Conservation (phyloP, 140 eudicot genomes). For the Ambrosia hybrid region DNA sequence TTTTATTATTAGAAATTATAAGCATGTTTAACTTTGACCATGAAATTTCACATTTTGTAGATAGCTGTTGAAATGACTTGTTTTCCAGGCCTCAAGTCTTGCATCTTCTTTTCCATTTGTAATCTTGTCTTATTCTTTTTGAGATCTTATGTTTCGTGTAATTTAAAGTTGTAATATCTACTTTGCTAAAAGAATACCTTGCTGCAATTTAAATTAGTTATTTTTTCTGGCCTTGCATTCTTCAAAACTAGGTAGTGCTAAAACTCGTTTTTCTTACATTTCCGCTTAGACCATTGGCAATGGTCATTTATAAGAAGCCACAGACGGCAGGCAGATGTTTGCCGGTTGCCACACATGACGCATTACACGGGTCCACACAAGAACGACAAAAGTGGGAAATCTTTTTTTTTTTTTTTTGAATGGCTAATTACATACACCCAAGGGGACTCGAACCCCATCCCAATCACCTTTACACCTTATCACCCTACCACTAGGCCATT, state of each 20-base stretch:
- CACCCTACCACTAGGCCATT: no score
- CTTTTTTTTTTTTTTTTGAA: no score
- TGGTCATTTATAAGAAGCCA: no score
- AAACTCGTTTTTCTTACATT: no score
- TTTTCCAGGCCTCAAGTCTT: constrained; percentile 29
- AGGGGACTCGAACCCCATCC: no score
- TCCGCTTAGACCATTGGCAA: no score
- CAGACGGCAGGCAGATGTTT: no score
- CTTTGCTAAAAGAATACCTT: constrained; percentile 39
- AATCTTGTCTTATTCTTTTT: constrained; percentile 26
- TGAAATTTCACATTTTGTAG: constrained; percentile 30
- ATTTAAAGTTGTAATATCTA: constrained; percentile 36
- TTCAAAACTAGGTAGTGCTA: not conserved
- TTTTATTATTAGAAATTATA: constrained; percentile 3
- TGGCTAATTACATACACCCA: no score
- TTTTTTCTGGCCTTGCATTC: not conserved
- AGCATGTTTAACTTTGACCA: constrained; percentile 26
- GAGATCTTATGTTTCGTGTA: constrained; percentile 25
- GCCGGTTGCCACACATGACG: no score
- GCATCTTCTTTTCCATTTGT: constrained; percentile 13
- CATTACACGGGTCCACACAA: no score
- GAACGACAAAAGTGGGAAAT: no score
- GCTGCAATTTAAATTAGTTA: constrained; percentile 26
- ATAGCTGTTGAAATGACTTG: constrained; percentile 31
- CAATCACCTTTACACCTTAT: no score